Conservation (phyloP, 345 rosid species). For the Eucalyptus pauciflora region DNA sequence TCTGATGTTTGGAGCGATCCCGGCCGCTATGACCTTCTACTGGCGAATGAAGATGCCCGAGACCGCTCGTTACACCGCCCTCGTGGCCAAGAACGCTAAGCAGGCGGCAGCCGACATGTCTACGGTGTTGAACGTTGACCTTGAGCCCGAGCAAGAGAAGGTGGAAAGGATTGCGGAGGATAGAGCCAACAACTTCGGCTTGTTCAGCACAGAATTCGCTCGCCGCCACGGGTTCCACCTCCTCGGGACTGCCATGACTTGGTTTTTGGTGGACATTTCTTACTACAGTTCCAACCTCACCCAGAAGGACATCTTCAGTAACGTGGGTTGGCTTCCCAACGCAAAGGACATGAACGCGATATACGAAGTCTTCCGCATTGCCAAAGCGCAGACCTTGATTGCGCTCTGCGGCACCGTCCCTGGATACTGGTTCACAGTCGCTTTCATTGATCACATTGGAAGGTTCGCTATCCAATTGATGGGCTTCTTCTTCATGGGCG, state of each 20-base stretch:
- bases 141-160: slow-evolving; percentile 22
- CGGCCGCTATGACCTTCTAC: slow-evolving; percentile 21
- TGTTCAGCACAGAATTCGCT: slow-evolving; percentile 13
- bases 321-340: slow-evolving; percentile 29
- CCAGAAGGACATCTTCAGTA: slow-evolving; percentile 46
- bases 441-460: slow-evolving; percentile 44
- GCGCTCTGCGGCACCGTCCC: slow-evolving; percentile 58
- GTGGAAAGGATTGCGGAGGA: neutral
- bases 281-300: slow-evolving; percentile 26
- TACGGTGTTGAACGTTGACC: slow-evolving; percentile 20
- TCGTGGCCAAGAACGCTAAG: slow-evolving; percentile 32
- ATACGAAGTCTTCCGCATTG: slow-evolving; percentile 34
- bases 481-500: slow-evolving; percentile 62
- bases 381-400: slow-evolving; percentile 40
- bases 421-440: slow-evolving; percentile 61
- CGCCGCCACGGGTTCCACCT: slow-evolving; percentile 23
- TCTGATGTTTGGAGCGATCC: slow-evolving; percentile 21
- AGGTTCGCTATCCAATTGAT: slow-evolving; percentile 41
- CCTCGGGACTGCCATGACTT: slow-evolving; percentile 21
- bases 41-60: slow-evolving; percentile 37
- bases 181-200: slow-evolving; percentile 5
- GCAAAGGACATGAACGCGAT: slow-evolving; percentile 30
- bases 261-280: slow-evolving; percentile 32
- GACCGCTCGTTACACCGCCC: slow-evolving; percentile 33
- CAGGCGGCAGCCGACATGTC: slow-evolving; percentile 43